Evolutionary conservation across 2,329 filamentous ascomycete genomes (phyloP), one percentile per base, ranked within the genome.

Genomic region (Ophiostoma novo-ulmi): DNA sequence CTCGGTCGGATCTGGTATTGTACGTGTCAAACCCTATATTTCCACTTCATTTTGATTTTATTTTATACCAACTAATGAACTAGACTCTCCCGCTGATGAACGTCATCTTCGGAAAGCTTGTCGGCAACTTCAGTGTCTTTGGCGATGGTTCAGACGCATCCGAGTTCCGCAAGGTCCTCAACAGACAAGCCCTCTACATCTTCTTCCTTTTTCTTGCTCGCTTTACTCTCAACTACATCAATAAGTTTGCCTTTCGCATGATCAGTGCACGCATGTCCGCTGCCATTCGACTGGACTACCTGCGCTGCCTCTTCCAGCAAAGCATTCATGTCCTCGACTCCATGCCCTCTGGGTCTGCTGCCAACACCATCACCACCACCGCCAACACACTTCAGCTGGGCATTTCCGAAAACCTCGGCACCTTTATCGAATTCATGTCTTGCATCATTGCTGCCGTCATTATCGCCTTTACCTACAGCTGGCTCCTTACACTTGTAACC

Each of bases 131-230:
- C 74, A 84, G 78, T 52, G 76, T 76, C 22, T 84, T 70, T 26
- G 70, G 73, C 55, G 35, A 14, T 11, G 31, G 22, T n/a, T 55
- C 69, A 0, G 74, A 79, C 75, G 65, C 79, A 17, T 38, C 5
- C 22, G 22, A 69, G 1, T 87, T 88, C 74, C 74, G 78, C 22
- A 71, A 74, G 2, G 75, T 74, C 13, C 74, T 86, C 41, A 82
- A 86, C 74, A 79, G 75, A 67, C 80, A 85, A 71, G 78, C 85
- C 78, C 80, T 93, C 0, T 91, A 89, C 78, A 88, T 93, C 75
- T 85, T 93, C 70, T 87, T 87, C 70, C 81, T 93, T 7, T 93
- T 93, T 77, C 78, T 93, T 58, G 89, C 81, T 17, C 87, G 89
- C 67, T 88, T 91, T 74, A 76, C 80, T 22, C 80, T 91, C 58